Conservation (phyloP, 768 basidiomycete species). For the Boletus sp. region DNA sequence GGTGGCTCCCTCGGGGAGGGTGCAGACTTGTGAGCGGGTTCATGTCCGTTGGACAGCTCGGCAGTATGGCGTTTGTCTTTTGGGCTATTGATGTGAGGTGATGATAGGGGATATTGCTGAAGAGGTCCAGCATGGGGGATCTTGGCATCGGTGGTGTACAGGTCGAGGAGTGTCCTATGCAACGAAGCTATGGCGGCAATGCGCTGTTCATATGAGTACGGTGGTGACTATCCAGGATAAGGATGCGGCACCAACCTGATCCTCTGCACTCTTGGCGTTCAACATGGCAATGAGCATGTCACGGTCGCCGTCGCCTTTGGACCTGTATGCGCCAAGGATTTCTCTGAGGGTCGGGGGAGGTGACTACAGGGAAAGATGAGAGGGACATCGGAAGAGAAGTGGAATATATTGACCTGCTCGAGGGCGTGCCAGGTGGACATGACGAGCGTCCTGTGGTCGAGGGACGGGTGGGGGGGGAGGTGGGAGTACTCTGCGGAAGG, state of each 20-base stretch:
- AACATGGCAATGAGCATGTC: slow-evolving; percentile 90
- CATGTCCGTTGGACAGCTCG: slow-evolving; percentile 19
- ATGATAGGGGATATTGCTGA: slow-evolving; percentile 39
- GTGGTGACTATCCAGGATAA: slow-evolving; percentile 1
- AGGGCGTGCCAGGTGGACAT: slow-evolving; percentile 45
- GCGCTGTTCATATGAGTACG: slow-evolving; percentile 44
- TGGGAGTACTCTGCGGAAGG: slow-evolving; percentile 18
- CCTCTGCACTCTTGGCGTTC: slow-evolving; percentile 90
- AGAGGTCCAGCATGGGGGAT: slow-evolving; percentile 31
- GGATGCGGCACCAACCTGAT: slow-evolving; percentile 59
- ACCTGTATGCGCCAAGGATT: slow-evolving; percentile 80
- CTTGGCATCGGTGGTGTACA: slow-evolving; percentile 35
- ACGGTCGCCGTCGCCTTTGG: slow-evolving; percentile 88
- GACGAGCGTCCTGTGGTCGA: slow-evolving; percentile 35
- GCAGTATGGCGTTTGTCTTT: slow-evolving; percentile 20
- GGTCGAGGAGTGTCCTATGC: slow-evolving; percentile 69
- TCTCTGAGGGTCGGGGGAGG: slow-evolving; percentile 83
- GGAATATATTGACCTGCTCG: slow-evolving; percentile 39
- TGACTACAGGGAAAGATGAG: slow-evolving; percentile 40
- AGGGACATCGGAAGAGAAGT: neutral
- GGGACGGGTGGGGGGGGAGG: slow-evolving; percentile 11
- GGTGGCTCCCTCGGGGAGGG: slow-evolving; percentile 27
- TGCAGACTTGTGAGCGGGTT: slow-evolving; percentile 8
- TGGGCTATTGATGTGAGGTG: slow-evolving; percentile 28
- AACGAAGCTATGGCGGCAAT: slow-evolving; percentile 68